These are phyloP conservation scores for Parathielavia hyrcaniae DNA, from an alignment of 495 filamentous ascomycete genomes.

Conservation along the genomic window DNA sequence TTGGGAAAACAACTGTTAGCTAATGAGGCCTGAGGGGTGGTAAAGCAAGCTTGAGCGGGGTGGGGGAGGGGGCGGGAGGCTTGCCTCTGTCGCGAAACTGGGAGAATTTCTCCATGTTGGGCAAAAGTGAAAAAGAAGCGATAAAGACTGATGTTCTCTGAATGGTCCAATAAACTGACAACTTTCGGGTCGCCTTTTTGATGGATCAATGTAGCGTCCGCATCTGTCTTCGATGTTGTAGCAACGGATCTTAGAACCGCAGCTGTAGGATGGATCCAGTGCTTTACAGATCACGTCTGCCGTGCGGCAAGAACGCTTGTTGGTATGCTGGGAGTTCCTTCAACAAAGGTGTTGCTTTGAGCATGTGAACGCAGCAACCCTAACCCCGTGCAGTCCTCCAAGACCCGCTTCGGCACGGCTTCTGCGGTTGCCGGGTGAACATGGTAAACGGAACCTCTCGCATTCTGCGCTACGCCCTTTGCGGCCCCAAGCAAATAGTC, in stretches of 20 bases:
- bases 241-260: not conserved
- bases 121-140: too few species aligned
- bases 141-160: not conserved
- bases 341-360: too few species aligned
- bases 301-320: too few species aligned
- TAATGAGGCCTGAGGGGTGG: not conserved
- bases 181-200: not conserved
- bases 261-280: not conserved
- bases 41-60: not conserved
- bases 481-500: conserved; percentile 26
- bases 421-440: conserved; percentile 33
- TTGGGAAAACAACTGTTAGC: conserved; percentile 14
- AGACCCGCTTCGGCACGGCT: not conserved
- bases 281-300: too few species aligned
- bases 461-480: conserved; percentile 29
- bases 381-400: not conserved
- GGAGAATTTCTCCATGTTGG: conserved; percentile 89
- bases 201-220: not conserved
- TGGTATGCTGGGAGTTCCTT: too few species aligned
- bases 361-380: conserved; percentile 13
- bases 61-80: conserved; percentile 18
- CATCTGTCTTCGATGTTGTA: not conserved
- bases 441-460: conserved; percentile 18
- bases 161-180: not conserved
- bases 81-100: conserved; percentile 91